Percentiles rank a stretch among this genome's conserved stretches.
Evolutionary conservation across 164 flowering plant genomes (phyloP).

Genomic region (Umbilicus rupestris): DNA sequence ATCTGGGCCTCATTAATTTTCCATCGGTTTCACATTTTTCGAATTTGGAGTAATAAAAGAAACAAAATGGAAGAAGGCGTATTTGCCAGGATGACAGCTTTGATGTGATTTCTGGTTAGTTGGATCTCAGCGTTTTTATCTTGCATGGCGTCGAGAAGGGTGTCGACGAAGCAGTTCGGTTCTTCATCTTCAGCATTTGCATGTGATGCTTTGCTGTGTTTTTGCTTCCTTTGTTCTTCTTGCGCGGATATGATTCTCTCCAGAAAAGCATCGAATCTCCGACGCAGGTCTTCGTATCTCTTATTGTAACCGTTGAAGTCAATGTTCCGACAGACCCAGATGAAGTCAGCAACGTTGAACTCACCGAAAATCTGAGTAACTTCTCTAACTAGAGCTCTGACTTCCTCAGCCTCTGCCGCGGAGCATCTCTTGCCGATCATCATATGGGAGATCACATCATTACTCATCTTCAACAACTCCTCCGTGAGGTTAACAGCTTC

Average conservation of each 20-base stretch:
- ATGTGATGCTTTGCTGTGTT: neutral
- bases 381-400: slow-evolving; percentile 11
- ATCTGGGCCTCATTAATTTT: neutral
- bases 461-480: slow-evolving; percentile 17
- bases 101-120: slow-evolving; percentile 19
- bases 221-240: slow-evolving; percentile 9
- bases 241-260: slow-evolving; percentile 25
- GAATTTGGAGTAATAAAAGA: too few species aligned
- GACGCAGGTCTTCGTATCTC: slow-evolving; percentile 7
- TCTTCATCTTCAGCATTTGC: neutral
- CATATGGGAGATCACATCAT: slow-evolving; percentile 25
- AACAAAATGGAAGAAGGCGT: too few species aligned
- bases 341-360: slow-evolving; percentile 18
- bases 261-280: slow-evolving; percentile 20
- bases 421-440: slow-evolving; percentile 23
- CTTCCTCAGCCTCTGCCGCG: slow-evolving; percentile 14
- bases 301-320: slow-evolving; percentile 21
- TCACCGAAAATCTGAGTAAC: slow-evolving; percentile 22
- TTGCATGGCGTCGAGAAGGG: slow-evolving; percentile 13
- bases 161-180: slow-evolving; percentile 16
- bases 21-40: too few species aligned
- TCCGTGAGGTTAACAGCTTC: slow-evolving; percentile 15
- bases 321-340: slow-evolving; percentile 20
- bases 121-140: slow-evolving; percentile 15
- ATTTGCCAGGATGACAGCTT: slow-evolving; percentile 17